Evolutionary conservation across 371 early-diverging fungal genomes (phyloP).

Genomic region (Zychaea mexicana): DNA sequence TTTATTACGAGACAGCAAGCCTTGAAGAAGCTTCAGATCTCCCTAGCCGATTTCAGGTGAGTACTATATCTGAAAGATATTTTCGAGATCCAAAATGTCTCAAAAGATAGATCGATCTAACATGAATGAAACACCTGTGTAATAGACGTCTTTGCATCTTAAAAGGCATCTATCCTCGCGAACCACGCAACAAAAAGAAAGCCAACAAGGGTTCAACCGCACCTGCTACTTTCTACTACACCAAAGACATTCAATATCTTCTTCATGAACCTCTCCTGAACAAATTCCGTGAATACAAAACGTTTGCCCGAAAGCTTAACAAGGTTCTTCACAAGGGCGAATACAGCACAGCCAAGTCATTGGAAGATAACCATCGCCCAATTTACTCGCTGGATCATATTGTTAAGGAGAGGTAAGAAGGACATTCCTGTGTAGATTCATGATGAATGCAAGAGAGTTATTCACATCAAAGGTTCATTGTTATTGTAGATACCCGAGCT

Average conservation of each 20-base stretch:
- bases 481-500: slow-evolving; percentile 82
- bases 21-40: slow-evolving; percentile 91
- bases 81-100: background rate
- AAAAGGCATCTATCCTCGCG: slow-evolving; percentile 97
- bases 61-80: background rate
- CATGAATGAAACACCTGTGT: background rate
- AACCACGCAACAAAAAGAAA: slow-evolving; percentile 93
- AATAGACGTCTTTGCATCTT: slow-evolving; percentile 94
- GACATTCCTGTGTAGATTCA: too few species aligned
- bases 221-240: slow-evolving; percentile 89
- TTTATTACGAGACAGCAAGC: slow-evolving; percentile 92
- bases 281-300: slow-evolving; percentile 91
- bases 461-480: background rate
- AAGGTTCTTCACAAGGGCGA: slow-evolving; percentile 85
- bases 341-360: slow-evolving; percentile 68
- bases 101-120: background rate
- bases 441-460: too few species aligned
- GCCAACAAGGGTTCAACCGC: slow-evolving; percentile 91
- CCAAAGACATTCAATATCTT: slow-evolving; percentile 94
- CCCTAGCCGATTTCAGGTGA: slow-evolving; percentile 91
- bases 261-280: slow-evolving; percentile 90
- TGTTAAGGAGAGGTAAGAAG: slow-evolving; percentile 82
- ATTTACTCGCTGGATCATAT: slow-evolving; percentile 89
- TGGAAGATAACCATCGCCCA: slow-evolving; percentile 77
- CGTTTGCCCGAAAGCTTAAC: slow-evolving; percentile 82